Base-by-base conservation (phyloP, 1,284 basidiomycete species). In the Ceratobasidium sp. region DNA sequence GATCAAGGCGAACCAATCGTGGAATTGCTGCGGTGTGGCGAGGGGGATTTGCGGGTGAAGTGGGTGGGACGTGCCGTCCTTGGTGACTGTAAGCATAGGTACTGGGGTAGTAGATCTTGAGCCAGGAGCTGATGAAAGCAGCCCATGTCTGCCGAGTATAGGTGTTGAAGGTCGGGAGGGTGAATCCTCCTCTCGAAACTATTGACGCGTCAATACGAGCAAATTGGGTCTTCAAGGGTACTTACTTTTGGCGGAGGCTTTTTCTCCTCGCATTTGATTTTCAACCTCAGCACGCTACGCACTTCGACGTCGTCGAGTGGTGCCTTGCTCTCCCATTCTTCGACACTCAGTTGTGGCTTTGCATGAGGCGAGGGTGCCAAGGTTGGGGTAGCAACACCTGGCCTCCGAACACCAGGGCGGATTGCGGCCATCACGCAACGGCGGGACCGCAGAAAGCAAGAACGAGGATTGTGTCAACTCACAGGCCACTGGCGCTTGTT, bases 1-100 rank as follows among this genome's bases (percentile, higher is more conserved):
- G 62, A 97, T 88, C 48, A 91, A 84, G 0, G 92, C 86, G 79
- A 95, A 95, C 90, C 94, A 96, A 81, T 97, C 95, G 78, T 95
- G 94, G 81, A 97, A 96, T 76, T 96, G 92, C 77, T 97, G 93
- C 0, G 94, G 89, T 0, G 93, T 95, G 74, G 89, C 86, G 54
- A 98, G 88, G 4, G 92, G 89, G 30, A 87, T 84, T 72, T 84
- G 86, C 6, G 90, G 89, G 76, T 89, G 87, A 21, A 92, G 82
- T 0, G 85, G 81, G 78, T 88, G 85, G 33, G 74, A 58, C 30
- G 46, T 25, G 33, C 67, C 46, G 36, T 70, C 66, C 33, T 49
- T 73, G 36, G 72, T 60, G 18, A 64, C 36, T 8, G 44, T 73
- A 16, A 73, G 42, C 56, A 51, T 30, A 40, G 51, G 62, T 21